phyloP scores from a whole-genome alignment of 2,329 filamentous ascomycete genomes.

The Sphaerulina musiva region DNA sequence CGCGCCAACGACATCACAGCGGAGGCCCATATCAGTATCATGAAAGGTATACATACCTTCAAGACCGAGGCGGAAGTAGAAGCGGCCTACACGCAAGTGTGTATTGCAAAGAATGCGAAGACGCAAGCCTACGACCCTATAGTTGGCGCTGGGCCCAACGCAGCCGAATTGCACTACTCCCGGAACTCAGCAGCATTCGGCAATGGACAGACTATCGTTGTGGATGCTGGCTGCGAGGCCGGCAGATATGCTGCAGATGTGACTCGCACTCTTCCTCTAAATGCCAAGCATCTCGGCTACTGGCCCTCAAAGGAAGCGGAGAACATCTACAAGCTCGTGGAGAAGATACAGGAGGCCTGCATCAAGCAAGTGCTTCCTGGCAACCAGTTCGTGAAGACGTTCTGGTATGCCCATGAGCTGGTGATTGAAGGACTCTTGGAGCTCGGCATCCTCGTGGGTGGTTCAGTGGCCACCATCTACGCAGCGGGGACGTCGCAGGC shows the following conservation, averaged over 20 bases:
- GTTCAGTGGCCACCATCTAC: slow-evolving; percentile 39
- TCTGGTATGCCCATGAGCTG: slow-evolving; percentile 69
- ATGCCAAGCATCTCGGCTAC: slow-evolving; percentile 42
- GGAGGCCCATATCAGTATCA: slow-evolving; percentile 66
- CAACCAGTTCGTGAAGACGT: slow-evolving; percentile 70
- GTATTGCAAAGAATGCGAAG: slow-evolving; percentile 65
- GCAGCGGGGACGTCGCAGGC: slow-evolving; percentile 38
- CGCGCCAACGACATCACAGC: slow-evolving; percentile 75
- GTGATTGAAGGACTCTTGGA: slow-evolving; percentile 71
- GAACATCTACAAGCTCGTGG: slow-evolving; percentile 70
- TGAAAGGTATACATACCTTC: slow-evolving; percentile 56
- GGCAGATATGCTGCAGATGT: slow-evolving; percentile 82
- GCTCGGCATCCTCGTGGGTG: slow-evolving; percentile 67
- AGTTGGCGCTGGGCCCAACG: slow-evolving; percentile 74
- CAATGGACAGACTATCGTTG: slow-evolving; percentile 65
- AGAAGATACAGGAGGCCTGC: slow-evolving; percentile 75
- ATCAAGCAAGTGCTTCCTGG: slow-evolving; percentile 68
- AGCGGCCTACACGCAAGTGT: slow-evolving; percentile 66
- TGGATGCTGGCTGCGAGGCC: slow-evolving; percentile 86
- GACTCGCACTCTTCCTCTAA: slow-evolving; percentile 78
- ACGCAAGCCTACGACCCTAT: slow-evolving; percentile 85
- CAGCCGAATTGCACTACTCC: slow-evolving; percentile 78
- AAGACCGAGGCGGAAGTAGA: slow-evolving; percentile 78
- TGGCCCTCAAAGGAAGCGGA: slow-evolving; percentile 63
- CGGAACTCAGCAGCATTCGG: slow-evolving; percentile 67